Evolutionary conservation across 345 rosid species (phyloP), one percentile per base, ranked within the genome.

Genomic region (Eucalyptus marginata): DNA sequence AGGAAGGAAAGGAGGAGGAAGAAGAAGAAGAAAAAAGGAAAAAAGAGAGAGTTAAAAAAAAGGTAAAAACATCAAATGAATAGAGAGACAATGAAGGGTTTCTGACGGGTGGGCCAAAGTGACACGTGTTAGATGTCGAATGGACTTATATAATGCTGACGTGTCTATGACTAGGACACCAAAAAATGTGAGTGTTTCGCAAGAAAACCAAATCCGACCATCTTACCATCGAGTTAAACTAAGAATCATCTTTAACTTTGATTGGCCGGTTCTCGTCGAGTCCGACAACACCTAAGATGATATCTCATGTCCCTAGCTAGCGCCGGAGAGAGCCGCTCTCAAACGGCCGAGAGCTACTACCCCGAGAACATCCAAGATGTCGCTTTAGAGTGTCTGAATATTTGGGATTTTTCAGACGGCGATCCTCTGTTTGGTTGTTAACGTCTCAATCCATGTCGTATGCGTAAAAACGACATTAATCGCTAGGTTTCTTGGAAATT

Each of bases 321-420:
- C 80, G 18, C 80, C 18, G 76, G 36, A 5, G 44, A 36, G 20
- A 1, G 27, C 46, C 11, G 83, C 83, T 20, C 83, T 18, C 7
- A 13, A 36, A 18, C 83, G 0, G 8, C 83, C 81, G 18, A 33
- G 2, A 33, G 25, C 40, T 0, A 16, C 64, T 2, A 1, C 56
- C 66, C 71, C 71, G 0, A 64, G 31, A n/a, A 64, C 71, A 64
- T 64, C 15, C 71, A 3, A 1, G 71, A 7, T 64, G 43, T 36
- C 46, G 81, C 81, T 36, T 36, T 36, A 3, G 46, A 18, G 27
- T 36, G 14, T 5, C 81, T 7, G 13, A 18, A 36, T 10, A 1
- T 0, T 9, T 36, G 25, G 25, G 81, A 71, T 10, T 71, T 71
- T 18, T 10, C 25, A 71, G 83, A 18, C 83, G 7, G 24, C 44